Evolutionary conservation across 169 alveolate genomes (phyloP), one percentile per base, ranked within the genome.

Genomic region (Plasmodium ovale): DNA sequence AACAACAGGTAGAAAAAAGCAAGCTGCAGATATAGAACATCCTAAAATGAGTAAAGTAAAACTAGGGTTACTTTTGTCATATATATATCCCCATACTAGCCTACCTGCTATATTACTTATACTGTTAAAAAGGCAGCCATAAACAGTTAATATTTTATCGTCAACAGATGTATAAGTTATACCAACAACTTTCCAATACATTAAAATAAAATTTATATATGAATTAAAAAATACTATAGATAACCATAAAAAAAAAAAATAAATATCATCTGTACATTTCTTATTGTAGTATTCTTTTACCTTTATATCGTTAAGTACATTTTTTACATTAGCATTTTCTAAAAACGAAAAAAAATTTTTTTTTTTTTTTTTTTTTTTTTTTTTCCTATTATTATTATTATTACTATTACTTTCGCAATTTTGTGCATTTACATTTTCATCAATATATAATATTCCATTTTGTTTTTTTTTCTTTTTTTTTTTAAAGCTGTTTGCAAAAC

Each of bases 151-250:
- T 27, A 77, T 5, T 27, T 35, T 51, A 62, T 77, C 88, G 39
- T 77, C 72, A 16, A 77, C 64, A 23, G 39, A 21, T 53, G 88
- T 77, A 27, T 77, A 77, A 29, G 70, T 77, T 10, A 77, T 64
- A 33, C 88, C 88, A 25, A 77, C 62, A 19, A 77, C 62, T 62
- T 77, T 77, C 88, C 88, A 77, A 62, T 77, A 77, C 88, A 77
- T 77, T n/a, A 77, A 60, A 14, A 77, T 39, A 23, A 39, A 77
- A 62, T 77, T 77, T 2, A 77, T 60, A 77, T 77, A 77, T 2
- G 59, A 60, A 39, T 77, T 77, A 49, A 62, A 77, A 0, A 77
- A 62, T 12, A 77, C 88, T 1, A 77, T 42, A 42, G 88, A 77
- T 39, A 77, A 1, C 88, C 88, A 77, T 39, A 77, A 42, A 5